phyloP scores from a whole-genome alignment of 192 early-diverging fungal species.

The Coemansia brasiliensis region DNA sequence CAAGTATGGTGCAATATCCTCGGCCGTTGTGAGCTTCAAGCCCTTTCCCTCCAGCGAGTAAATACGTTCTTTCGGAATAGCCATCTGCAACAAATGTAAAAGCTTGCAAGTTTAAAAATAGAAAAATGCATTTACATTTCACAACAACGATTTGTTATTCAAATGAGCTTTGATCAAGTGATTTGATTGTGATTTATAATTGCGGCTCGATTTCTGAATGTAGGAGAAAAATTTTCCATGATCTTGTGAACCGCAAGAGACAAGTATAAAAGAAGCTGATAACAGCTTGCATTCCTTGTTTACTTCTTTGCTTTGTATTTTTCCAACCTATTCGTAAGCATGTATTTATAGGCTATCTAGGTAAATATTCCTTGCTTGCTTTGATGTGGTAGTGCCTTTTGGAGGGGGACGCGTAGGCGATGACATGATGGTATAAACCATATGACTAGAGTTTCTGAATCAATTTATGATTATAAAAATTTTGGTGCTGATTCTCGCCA shows the following conservation, averaged over 20 bases:
- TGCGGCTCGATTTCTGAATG: neutral
- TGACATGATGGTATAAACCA: slow-evolving; percentile 40
- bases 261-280: slow-evolving; percentile 1
- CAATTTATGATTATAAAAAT: slow-evolving; percentile 18
- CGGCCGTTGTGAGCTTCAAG: slow-evolving; percentile 84
- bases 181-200: no score
- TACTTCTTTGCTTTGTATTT: slow-evolving; percentile 8
- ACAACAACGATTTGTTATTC: neutral
- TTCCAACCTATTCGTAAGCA: neutral
- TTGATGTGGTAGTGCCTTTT: neutral
- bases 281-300: neutral
- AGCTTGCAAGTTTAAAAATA: no score
- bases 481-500: neutral
- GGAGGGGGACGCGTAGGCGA: no score
- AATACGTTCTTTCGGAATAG: slow-evolving; percentile 52
- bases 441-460: slow-evolving; percentile 56
- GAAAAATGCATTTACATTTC: no score
- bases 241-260: neutral
- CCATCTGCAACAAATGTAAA: slow-evolving; percentile 8
- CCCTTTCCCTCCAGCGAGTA: slow-evolving; percentile 88
- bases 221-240: neutral
- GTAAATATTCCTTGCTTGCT: neutral
- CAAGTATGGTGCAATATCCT: slow-evolving; percentile 75
- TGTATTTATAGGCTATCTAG: neutral
- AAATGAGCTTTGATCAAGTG: neutral